phyloP scores from a whole-genome alignment of 208 protist genomes.

The Trypanosoma rangeli region DNA sequence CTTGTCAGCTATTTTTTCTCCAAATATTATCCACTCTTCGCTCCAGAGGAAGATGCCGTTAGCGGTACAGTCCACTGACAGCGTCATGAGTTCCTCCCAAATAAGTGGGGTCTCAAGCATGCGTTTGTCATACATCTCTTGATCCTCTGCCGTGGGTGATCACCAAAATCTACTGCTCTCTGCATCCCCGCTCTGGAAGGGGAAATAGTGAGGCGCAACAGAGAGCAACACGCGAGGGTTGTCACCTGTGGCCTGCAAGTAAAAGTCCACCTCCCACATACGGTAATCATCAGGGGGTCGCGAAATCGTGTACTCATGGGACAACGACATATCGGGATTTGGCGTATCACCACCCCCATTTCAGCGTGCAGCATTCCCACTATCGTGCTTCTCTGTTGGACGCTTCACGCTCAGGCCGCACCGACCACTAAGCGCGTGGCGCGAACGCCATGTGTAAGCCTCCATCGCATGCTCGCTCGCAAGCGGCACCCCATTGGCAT shows the following conservation, averaged over 20 bases:
- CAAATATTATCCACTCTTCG: conserved; percentile 64
- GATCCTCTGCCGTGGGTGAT: conserved; percentile 36
- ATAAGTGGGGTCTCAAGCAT: conserved; percentile 80
- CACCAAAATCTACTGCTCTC: neutral
- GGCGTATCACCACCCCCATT: conserved; percentile 8
- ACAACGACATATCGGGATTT: neutral
- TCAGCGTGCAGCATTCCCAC: neutral
- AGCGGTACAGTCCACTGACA: conserved; percentile 63
- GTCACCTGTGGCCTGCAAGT: conserved; percentile 31
- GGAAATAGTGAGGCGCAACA: conserved; percentile 65
- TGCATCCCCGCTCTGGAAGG: conserved; percentile 16
- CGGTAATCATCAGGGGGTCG: conserved; percentile 32
- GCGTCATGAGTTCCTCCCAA: conserved; percentile 69
- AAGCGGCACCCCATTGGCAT: conserved; percentile 30
- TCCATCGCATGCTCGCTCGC: neutral
- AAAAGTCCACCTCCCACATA: conserved; percentile 46
- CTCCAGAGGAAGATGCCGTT: conserved; percentile 72
- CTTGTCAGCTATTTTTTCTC: conserved; percentile 30
- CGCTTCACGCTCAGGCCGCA: conserved; percentile 32
- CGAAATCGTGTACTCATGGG: neutral
- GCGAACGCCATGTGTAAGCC: conserved; percentile 62
- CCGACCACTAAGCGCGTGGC: conserved; percentile 74
- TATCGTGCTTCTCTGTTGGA: neutral
- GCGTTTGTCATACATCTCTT: conserved; percentile 46
- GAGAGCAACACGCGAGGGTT: conserved; percentile 69